Evolutionary conservation across 306 rosid genomes (phyloP).

Genomic region (Sesbania bispinosa): DNA sequence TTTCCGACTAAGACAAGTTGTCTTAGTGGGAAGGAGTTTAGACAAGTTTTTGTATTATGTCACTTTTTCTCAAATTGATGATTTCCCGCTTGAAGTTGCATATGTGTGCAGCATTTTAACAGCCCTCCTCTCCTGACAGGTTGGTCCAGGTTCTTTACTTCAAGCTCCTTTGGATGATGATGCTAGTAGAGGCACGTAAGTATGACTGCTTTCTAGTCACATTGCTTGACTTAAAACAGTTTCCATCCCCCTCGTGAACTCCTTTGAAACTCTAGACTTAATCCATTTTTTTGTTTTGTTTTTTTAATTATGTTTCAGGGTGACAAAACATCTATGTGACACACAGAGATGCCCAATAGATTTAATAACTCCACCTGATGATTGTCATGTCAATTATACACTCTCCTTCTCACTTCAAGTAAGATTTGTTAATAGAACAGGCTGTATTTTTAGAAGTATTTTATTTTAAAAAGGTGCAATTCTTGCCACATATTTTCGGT

Average conservation of each 20-base stretch:
- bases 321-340: constrained; percentile 75
- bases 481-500: not conserved
- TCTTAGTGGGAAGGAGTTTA: no score
- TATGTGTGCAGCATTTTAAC: constrained; percentile 13
- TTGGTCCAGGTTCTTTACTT: constrained; percentile 88
- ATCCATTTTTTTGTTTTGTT: constrained; percentile 19
- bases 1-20: not conserved
- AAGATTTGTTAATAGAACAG: constrained; percentile 35
- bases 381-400: constrained; percentile 94
- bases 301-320: constrained; percentile 46
- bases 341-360: constrained; percentile 78
- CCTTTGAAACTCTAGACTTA: constrained; percentile 14
- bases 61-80: constrained; percentile 5
- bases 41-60: not conserved
- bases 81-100: not conserved
- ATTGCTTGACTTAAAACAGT: constrained; percentile 19
- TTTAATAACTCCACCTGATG: constrained; percentile 95
- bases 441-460: not conserved
- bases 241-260: constrained; percentile 16
- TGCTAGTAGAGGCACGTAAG: constrained; percentile 75
- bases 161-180: constrained; percentile 93
- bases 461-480: not conserved
- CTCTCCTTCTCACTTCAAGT: constrained; percentile 97
- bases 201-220: constrained; percentile 28
- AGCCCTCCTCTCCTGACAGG: constrained; percentile 46